A percentile compares a stretch with the other conserved stretches of the same genome.
phyloP scores from a whole-genome alignment of 208 protist genomes.

The Borovskyia barvae region DNA sequence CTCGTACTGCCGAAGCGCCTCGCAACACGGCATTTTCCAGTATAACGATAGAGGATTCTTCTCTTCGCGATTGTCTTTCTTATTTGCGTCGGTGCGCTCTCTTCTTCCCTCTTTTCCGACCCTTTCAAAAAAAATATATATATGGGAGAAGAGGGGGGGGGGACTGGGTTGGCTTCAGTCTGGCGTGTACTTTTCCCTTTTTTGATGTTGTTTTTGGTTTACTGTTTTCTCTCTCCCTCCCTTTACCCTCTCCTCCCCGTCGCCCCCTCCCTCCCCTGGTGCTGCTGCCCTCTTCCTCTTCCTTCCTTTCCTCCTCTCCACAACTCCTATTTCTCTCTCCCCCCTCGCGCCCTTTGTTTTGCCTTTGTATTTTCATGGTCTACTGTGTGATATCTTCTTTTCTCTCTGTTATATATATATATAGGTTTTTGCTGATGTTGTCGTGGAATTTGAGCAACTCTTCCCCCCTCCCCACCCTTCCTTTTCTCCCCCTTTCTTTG shows the following conservation, averaged over 20 bases:
- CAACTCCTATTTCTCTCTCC: conserved; percentile 1
- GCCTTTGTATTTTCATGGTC: conserved; percentile 2
- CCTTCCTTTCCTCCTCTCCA: not conserved
- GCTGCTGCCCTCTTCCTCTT: too few relatives aligned
- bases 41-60: conserved; percentile 1
- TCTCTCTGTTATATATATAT: too few relatives aligned
- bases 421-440: too few relatives aligned
- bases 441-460: too few relatives aligned
- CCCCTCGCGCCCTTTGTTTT: too few relatives aligned
- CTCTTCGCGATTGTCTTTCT: not conserved
- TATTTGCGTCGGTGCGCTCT: not conserved
- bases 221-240: not conserved
- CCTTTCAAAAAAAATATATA: not conserved
- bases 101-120: not conserved
- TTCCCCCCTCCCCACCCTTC: not conserved
- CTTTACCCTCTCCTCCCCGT: not conserved
- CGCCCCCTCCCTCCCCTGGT: too few relatives aligned
- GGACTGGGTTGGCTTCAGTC: too few relatives aligned
- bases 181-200: conserved; percentile 3
- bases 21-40: too few relatives aligned
- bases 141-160: too few relatives aligned
- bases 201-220: conserved; percentile 8
- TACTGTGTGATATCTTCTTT: too few relatives aligned
- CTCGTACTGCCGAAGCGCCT: too few relatives aligned
- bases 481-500: not conserved